Conservation (phyloP, 495 filamentous ascomycete genomes). For the Beverwykella pulmonaria region DNA sequence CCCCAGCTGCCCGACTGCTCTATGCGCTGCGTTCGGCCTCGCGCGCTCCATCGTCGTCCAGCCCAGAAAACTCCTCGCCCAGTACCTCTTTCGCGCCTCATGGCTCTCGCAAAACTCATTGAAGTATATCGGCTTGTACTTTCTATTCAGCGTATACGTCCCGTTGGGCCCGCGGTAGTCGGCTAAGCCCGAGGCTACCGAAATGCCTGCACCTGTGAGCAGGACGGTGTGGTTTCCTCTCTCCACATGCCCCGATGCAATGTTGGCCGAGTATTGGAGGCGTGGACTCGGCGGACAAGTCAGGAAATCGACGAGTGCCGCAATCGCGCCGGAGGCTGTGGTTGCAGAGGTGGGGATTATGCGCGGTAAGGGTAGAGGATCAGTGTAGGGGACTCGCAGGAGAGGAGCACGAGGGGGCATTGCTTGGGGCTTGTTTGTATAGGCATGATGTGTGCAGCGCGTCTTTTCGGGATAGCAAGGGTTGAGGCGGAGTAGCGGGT, state of each 20-base stretch:
- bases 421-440: no score
- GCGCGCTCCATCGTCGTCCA: conserved; percentile 81
- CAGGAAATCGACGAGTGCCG: conserved; percentile 75
- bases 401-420: conserved; percentile 47
- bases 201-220: conserved; percentile 89
- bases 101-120: conserved; percentile 82
- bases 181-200: conserved; percentile 86
- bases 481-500: conserved; percentile 5
- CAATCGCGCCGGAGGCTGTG: conserved; percentile 71
- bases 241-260: neutral
- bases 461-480: neutral
- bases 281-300: conserved; percentile 7
- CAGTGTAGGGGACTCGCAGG: conserved; percentile 90
- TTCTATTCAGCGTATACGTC: conserved; percentile 87
- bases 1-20: conserved; percentile 70
- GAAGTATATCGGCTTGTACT: conserved; percentile 89
- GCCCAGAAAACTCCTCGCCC: conserved; percentile 91
- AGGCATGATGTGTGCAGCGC: neutral
- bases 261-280: neutral
- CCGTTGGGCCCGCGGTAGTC: conserved; percentile 90
- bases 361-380: conserved; percentile 73
- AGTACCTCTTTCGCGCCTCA: conserved; percentile 90
- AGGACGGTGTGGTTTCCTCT: conserved; percentile 64
- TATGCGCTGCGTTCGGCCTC: conserved; percentile 77
- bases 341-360: conserved; percentile 72